Evolutionary conservation across 2,329 filamentous ascomycete genomes (phyloP).

Genomic region (Beauveria asiatica): DNA sequence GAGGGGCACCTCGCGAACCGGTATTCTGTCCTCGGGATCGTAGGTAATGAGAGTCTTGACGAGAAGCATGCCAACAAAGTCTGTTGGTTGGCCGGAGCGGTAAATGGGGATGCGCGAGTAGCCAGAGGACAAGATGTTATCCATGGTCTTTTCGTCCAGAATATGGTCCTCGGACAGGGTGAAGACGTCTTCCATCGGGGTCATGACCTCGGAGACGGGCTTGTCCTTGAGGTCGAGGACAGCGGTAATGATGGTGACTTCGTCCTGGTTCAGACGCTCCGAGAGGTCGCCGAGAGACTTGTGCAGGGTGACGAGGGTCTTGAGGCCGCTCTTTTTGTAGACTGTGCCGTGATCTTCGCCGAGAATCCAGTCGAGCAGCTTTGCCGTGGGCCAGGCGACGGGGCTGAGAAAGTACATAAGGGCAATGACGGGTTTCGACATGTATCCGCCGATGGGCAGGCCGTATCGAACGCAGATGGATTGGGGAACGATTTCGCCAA

Average conservation of each 20-base stretch:
- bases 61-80: constrained; percentile 95
- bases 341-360: constrained; percentile 93
- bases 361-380: constrained; percentile 85
- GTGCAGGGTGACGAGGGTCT: constrained; percentile 91
- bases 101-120: constrained; percentile 96
- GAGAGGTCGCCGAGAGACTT: constrained; percentile 80
- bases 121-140: constrained; percentile 82
- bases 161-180: constrained; percentile 93
- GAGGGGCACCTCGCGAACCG: constrained; percentile 82
- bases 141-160: constrained; percentile 88
- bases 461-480: constrained; percentile 95
- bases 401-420: constrained; percentile 92
- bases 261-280: constrained; percentile 89
- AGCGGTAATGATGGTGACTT: constrained; percentile 97
- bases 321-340: constrained; percentile 96
- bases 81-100: constrained; percentile 68
- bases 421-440: constrained; percentile 75
- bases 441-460: constrained; percentile 87
- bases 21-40: constrained; percentile 84
- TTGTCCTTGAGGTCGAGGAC: constrained; percentile 96
- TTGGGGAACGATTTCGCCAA: constrained; percentile 92
- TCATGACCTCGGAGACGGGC: constrained; percentile 93
- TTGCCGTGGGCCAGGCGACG: constrained; percentile 88
- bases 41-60: constrained; percentile 99
- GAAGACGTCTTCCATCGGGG: constrained; percentile 95